phyloP scores from a whole-genome alignment of 2,329 filamentous ascomycete species.

The Fusarium sp. region DNA sequence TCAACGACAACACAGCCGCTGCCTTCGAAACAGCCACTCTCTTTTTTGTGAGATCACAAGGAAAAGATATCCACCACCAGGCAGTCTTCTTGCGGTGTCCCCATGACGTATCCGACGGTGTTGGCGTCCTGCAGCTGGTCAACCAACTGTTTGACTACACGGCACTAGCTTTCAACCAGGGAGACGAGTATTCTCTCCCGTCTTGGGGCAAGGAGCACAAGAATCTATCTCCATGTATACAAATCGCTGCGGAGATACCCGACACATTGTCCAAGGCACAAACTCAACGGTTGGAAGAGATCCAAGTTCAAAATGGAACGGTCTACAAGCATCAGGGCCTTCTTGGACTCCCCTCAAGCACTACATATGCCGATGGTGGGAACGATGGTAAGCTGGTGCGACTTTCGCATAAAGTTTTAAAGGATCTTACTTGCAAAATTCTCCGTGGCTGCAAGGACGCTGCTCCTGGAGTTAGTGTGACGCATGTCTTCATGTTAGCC shows the following conservation, averaged over 20 bases:
- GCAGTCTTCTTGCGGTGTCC: neutral
- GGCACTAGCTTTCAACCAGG: neutral
- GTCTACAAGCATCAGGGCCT: neutral
- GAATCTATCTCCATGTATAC: neutral
- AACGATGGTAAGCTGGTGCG: neutral
- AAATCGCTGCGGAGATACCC: neutral
- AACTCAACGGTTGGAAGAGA: neutral
- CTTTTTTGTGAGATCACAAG: neutral
- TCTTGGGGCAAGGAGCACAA: neutral
- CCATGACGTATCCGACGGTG: neutral
- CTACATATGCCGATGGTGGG: neutral
- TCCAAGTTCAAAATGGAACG: neutral
- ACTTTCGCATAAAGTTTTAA: neutral
- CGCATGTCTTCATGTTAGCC: neutral
- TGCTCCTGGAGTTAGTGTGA: neutral
- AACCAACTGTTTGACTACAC: neutral
- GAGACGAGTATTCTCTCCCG: neutral
- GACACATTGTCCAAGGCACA: neutral
- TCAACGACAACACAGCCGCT: neutral
- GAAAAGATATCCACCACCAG: neutral
- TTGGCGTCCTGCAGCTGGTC: neutral
- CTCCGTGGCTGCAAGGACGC: neutral
- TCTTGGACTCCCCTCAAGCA: neutral
- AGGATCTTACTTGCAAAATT: neutral
- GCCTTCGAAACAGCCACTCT: neutral